phyloP scores from a whole-genome alignment of 441 rosid genomes.

The Arabidopsis lyrata region DNA sequence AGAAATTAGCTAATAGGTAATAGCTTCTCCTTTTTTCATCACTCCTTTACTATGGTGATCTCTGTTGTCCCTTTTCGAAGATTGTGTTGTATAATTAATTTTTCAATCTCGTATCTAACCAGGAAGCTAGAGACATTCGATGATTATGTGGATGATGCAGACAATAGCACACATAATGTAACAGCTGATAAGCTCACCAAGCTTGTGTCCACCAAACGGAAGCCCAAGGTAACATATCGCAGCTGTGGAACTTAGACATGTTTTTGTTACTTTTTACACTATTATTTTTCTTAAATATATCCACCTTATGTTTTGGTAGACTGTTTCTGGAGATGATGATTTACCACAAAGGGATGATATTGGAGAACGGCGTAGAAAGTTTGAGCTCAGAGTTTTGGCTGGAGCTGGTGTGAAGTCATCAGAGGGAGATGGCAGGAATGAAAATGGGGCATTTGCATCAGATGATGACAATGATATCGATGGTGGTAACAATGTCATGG shows the following conservation, averaged over 20 bases:
- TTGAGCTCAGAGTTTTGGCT: slow-evolving; percentile 81
- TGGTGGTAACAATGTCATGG: slow-evolving; percentile 50
- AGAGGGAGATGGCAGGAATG: slow-evolving; percentile 60
- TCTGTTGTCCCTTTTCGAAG: slow-evolving; percentile 27
- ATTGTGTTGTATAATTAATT: slow-evolving; percentile 27
- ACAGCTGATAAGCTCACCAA: slow-evolving; percentile 56
- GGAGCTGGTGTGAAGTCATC: slow-evolving; percentile 78
- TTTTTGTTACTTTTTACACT: neutral
- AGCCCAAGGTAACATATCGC: slow-evolving; percentile 59
- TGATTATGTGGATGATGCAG: slow-evolving; percentile 80
- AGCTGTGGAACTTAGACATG: slow-evolving; percentile 12
- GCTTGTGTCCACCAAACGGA: slow-evolving; percentile 59
- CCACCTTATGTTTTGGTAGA: slow-evolving; percentile 48
- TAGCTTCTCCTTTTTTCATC: neutral
- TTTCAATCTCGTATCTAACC: slow-evolving; percentile 38
- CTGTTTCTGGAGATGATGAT: slow-evolving; percentile 87
- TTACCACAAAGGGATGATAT: slow-evolving; percentile 92
- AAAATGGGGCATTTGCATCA: slow-evolving; percentile 41
- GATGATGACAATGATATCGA: slow-evolving; percentile 50
- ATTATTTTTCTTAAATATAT: neutral
- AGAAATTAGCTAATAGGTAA: slow-evolving; percentile 69
- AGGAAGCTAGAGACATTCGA: slow-evolving; percentile 83
- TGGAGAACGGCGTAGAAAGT: slow-evolving; percentile 90
- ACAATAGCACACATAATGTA: slow-evolving; percentile 48
- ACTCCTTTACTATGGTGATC: slow-evolving; percentile 6